Evolutionary conservation across 2,329 filamentous ascomycete genomes (phyloP).

Genomic region (Hypomyces perniciosus): DNA sequence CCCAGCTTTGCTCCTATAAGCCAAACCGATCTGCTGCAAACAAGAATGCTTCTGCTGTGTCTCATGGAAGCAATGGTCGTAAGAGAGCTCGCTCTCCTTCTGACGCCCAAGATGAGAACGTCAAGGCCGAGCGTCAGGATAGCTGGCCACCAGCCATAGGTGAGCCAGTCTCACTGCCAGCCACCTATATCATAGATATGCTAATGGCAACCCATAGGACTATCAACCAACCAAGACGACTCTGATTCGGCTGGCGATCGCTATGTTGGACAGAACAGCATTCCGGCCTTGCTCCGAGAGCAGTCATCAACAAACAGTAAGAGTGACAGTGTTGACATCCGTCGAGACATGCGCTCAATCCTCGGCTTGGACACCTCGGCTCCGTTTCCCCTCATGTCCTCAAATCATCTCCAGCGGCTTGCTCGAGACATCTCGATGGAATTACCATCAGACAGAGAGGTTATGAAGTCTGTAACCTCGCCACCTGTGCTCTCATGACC

Average conservation of each 20-base stretch:
- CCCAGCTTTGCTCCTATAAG: constrained; percentile 60
- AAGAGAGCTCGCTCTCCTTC: constrained; percentile 31
- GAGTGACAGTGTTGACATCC: constrained; percentile 50
- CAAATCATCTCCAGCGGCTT: constrained; percentile 53
- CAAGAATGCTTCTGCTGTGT: constrained; percentile 26
- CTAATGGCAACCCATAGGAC: constrained; percentile 15
- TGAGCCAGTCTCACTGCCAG: constrained; percentile 17
- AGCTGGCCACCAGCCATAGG: constrained; percentile 40
- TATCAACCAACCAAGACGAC: constrained; percentile 42
- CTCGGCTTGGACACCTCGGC: constrained; percentile 60
- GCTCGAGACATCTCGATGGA: constrained; percentile 56
- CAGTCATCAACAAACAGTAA: constrained; percentile 50
- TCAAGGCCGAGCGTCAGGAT: constrained; percentile 32
- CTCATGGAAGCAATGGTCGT: constrained; percentile 22
- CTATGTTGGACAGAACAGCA: constrained; percentile 62
- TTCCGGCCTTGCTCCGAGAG: constrained; percentile 58
- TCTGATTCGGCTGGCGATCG: constrained; percentile 49
- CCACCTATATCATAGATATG: background rate
- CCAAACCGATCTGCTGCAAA: constrained; percentile 45
- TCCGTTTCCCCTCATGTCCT: constrained; percentile 62
- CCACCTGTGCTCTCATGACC: background rate
- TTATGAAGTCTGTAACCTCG: constrained; percentile 51
- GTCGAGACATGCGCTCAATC: constrained; percentile 60
- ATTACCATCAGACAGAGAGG: constrained; percentile 58
- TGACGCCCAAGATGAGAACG: constrained; percentile 25